phyloP scores from a whole-genome alignment of 2,329 filamentous ascomycete genomes.

The Cladophialophora bantiana region DNA sequence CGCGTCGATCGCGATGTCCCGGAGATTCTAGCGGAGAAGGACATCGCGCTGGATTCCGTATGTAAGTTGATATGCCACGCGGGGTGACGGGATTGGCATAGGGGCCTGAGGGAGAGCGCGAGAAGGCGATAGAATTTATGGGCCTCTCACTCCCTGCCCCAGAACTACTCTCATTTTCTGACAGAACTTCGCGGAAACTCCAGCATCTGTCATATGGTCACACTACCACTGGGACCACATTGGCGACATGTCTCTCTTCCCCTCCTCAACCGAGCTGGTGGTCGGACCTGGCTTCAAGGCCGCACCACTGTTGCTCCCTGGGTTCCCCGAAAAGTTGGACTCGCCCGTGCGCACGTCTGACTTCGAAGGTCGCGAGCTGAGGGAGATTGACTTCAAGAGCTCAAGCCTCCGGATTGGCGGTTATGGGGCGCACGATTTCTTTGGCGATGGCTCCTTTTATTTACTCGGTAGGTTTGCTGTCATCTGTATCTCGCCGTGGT shows the following conservation, averaged over 20 bases:
- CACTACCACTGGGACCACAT: conserved; percentile 54
- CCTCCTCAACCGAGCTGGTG: conserved; percentile 55
- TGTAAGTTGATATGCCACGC: conserved; percentile 24
- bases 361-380: conserved; percentile 40
- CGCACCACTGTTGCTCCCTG: conserved; percentile 52
- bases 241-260: conserved; percentile 59
- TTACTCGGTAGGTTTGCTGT: conserved; percentile 48
- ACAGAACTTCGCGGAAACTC: conserved; percentile 16
- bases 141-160: too few relatives aligned
- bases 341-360: conserved; percentile 48
- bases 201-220: conserved; percentile 43
- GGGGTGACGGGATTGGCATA: too few relatives aligned
- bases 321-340: conserved; percentile 52
- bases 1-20: conserved; percentile 35
- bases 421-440: conserved; percentile 52
- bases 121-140: too few relatives aligned
- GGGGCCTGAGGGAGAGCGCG: too few relatives aligned
- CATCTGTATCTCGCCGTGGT: background rate
- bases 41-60: conserved; percentile 26
- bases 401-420: conserved; percentile 44
- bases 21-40: conserved; percentile 34
- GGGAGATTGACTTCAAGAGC: conserved; percentile 33
- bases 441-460: conserved; percentile 52
- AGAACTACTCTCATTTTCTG: background rate
- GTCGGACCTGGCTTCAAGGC: conserved; percentile 61